Conservation (phyloP, 1,284 basidiomycete genomes). For the Trichosporon asahii region DNA sequence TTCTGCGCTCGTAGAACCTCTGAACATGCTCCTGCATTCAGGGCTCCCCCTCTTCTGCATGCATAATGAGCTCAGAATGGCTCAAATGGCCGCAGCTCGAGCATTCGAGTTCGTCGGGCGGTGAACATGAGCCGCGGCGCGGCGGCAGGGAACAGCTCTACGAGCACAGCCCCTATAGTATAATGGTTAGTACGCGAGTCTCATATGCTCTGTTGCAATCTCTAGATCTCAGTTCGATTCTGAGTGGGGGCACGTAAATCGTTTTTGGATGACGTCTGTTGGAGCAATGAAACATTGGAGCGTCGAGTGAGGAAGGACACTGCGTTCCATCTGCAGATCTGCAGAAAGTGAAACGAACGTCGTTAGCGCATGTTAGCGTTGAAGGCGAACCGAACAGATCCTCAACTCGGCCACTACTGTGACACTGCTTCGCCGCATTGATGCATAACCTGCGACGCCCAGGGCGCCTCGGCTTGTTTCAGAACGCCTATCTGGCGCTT, state of each 20-base stretch:
- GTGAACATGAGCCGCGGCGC: no score
- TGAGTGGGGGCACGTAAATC: conserved; percentile 4
- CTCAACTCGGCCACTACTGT: no score
- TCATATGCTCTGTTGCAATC: conserved; percentile 8
- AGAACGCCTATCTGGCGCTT: background rate
- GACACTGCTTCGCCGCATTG: background rate
- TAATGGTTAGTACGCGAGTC: conserved; percentile 10
- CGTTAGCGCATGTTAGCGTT: background rate
- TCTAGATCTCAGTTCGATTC: conserved; percentile 10
- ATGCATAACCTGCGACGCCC: background rate
- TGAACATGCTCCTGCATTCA: background rate
- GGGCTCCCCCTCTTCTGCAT: no score
- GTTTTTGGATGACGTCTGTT: background rate
- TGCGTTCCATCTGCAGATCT: no score
- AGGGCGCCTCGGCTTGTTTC: background rate
- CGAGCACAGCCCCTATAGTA: background rate
- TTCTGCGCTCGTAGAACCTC: background rate
- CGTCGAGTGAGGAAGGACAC: no score
- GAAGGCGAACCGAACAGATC: no score
- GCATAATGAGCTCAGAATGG: no score
- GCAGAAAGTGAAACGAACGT: background rate
- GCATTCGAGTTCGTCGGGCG: no score
- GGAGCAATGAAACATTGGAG: no score
- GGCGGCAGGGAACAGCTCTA: background rate
- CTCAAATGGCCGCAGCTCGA: no score